Conservation (phyloP, 202 grass and related monocot genomes). For the Brachypodium distachyon region DNA sequence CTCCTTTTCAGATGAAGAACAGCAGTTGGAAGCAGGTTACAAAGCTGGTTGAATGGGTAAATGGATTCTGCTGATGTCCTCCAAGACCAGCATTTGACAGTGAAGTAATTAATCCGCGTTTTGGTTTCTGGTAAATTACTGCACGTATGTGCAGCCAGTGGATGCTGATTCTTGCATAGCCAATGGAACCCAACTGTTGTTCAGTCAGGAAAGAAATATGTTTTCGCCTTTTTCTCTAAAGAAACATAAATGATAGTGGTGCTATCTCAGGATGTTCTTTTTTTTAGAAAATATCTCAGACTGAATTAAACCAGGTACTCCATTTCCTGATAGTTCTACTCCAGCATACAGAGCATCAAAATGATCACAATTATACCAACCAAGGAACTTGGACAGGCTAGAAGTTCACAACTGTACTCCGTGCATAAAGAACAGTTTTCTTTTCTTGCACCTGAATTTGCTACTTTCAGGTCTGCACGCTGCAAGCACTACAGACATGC, state of each 20-base stretch:
- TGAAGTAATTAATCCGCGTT: neutral
- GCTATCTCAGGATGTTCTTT: neutral
- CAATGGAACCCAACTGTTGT: neutral
- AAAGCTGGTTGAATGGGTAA: neutral
- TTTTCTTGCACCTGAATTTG: neutral
- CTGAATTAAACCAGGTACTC: neutral
- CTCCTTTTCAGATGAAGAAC: neutral
- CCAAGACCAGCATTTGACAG: conserved; percentile 2
- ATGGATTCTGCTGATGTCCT: neutral
- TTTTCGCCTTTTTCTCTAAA: neutral
- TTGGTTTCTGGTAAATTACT: conserved; percentile 11
- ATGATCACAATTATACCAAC: neutral
- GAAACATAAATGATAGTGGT: neutral
- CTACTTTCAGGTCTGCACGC: neutral
- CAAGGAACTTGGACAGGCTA: too few species aligned
- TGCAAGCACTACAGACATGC: neutral
- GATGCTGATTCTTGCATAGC: neutral
- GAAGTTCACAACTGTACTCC: neutral
- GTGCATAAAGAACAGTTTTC: neutral
- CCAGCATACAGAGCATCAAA: neutral
- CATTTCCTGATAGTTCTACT: neutral
- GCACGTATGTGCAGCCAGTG: neutral
- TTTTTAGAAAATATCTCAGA: too few species aligned
- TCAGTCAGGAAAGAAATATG: neutral
- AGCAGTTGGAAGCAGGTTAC: neutral